phyloP scores from a whole-genome alignment of 2,329 filamentous ascomycete genomes.

The Fusarium agapanthi region DNA sequence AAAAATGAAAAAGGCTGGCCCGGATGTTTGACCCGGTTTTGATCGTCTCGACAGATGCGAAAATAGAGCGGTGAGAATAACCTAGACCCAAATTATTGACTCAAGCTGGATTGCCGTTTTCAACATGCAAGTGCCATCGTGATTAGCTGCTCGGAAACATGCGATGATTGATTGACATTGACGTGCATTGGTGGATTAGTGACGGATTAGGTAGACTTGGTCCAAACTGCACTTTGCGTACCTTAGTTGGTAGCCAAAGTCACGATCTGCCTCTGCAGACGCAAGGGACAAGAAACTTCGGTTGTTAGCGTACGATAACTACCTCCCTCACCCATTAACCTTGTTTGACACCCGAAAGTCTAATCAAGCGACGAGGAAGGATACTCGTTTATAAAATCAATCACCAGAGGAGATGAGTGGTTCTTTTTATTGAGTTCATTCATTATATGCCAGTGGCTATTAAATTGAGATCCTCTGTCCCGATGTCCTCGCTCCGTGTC shows the following conservation, averaged over 20 bases:
- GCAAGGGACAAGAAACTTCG: neutral
- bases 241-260: neutral
- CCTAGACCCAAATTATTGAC: neutral
- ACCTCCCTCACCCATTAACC: neutral
- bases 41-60: neutral
- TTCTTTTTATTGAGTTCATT: neutral
- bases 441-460: conserved; percentile 20
- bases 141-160: conserved; percentile 28
- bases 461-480: conserved; percentile 26
- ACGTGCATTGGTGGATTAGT: conserved; percentile 20
- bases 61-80: conserved; percentile 27
- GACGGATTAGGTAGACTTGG: neutral
- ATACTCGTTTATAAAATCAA: neutral
- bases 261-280: conserved; percentile 8
- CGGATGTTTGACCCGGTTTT: conserved; percentile 1
- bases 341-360: conserved; percentile 3
- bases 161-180: conserved; percentile 16
- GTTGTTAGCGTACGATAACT: conserved; percentile 4
- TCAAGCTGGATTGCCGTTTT: conserved; percentile 35
- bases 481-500: conserved; percentile 17
- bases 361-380: neutral
- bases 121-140: conserved; percentile 14
- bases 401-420: neutral
- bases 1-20: conserved; percentile 1
- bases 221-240: neutral